phyloP scores from a whole-genome alignment of 2,329 filamentous ascomycete species.

The Neonectria neomacrospora region DNA sequence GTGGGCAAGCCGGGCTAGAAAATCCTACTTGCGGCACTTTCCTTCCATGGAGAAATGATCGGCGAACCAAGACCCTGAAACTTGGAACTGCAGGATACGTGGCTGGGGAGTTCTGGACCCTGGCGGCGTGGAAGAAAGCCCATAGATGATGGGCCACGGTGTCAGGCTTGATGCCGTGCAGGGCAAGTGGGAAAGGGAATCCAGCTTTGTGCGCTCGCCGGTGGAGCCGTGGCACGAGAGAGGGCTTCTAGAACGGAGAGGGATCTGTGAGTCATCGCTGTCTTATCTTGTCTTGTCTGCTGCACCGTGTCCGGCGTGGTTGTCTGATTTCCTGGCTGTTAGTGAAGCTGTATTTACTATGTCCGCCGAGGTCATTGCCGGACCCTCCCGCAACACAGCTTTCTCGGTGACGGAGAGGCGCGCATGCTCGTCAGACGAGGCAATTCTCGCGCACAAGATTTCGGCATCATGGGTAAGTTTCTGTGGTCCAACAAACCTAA shows the following conservation, averaged over 20 bases:
- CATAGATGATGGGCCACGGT: too few species aligned
- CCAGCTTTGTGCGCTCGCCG: conserved; percentile 12
- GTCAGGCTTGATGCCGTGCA: conserved; percentile 4
- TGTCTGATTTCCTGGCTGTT: not conserved
- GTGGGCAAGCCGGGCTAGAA: not conserved
- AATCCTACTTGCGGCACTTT: not conserved
- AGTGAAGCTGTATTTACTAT: not conserved
- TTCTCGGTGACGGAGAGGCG: not conserved
- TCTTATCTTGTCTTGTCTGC: too few species aligned
- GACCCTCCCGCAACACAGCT: not conserved
- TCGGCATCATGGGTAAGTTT: not conserved
- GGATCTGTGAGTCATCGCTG: conserved; percentile 21
- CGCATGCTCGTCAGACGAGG: not conserved
- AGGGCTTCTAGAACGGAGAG: conserved; percentile 22
- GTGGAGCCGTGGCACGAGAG: conserved; percentile 21
- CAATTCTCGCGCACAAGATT: not conserved
- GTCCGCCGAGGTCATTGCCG: not conserved
- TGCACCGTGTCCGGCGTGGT: not conserved
- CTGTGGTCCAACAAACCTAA: conserved; percentile 1
- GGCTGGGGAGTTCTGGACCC: not conserved
- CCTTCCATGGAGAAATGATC: not conserved
- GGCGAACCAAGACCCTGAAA: conserved; percentile 1
- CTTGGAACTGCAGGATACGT: not conserved
- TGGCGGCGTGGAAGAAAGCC: not conserved
- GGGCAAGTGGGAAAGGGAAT: conserved; percentile 1